Conservation (phyloP, 495 filamentous ascomycete genomes). For the Talaromyces wortmannii region DNA sequence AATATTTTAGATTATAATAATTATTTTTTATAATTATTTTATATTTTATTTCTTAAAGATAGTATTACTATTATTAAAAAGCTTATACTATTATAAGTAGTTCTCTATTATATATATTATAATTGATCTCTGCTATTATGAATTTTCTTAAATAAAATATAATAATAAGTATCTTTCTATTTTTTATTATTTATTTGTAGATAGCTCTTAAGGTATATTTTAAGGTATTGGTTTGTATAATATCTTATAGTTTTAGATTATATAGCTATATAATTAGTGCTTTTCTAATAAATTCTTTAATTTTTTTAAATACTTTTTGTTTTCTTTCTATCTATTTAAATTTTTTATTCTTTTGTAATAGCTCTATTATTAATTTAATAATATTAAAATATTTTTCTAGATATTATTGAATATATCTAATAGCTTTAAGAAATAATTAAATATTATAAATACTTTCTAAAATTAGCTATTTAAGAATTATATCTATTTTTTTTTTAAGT, state of each 20-base stretch:
- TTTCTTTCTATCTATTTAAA: constrained; percentile 3
- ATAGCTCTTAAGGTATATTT: no score
- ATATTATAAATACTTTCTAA: constrained; percentile 6
- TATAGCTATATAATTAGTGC: background rate
- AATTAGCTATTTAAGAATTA: constrained; percentile 4
- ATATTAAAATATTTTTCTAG: constrained; percentile 1
- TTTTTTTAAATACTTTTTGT: constrained; percentile 4
- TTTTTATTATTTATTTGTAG: no score
- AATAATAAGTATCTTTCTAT: no score
- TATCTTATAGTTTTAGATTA: background rate
- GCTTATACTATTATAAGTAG: no score
- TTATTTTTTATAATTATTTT: no score
- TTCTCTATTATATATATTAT: no score
- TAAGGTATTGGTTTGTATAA: background rate
- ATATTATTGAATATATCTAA: constrained; percentile 10
- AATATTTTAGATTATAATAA: no score
- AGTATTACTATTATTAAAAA: no score
- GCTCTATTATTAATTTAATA: constrained; percentile 4
- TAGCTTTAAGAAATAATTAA: constrained; percentile 6
- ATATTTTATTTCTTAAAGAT: no score
- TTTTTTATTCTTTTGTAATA: constrained; percentile 2
- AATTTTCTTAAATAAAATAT: no score
- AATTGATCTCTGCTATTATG: no score
- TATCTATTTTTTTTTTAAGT: constrained; percentile 6
- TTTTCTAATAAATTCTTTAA: constrained; percentile 3